Evolutionary conservation across 116 monocot genomes (phyloP), one percentile per base, ranked within the genome.

Genomic region (Iris pallida): DNA sequence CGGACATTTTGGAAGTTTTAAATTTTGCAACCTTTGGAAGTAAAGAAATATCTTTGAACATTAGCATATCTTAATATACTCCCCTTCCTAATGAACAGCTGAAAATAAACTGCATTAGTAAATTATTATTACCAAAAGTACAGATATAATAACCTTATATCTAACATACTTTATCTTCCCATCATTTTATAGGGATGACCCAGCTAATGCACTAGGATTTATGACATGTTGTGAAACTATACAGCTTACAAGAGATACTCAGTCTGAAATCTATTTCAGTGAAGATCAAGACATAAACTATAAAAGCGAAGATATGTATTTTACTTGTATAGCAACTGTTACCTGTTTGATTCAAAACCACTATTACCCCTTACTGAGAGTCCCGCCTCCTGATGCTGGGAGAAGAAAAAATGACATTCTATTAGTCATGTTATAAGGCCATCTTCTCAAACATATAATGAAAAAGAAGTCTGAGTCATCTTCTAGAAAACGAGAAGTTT

Each of bases 341-440:
- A 95, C 90, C 83, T 85, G 66, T 77, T 90, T 16, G 85, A 65
- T 61, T 18, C 79, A 83, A 92, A 90, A 19, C 79, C 85, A 16
- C 83, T 79, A 58, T 72, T 76, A 54, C 71, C 78, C 67, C 78
- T 92, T 18, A 97, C 81, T 19, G 90, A 83, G 45, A 93, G 57
- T 20, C 97, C 97, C 51, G 88, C 90, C 75, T 97, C 93, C 58
- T 64, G 66, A 75, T 93, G 93, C 97, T 97, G 77, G 10, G 65
- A 62, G 5, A 74, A 63, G n/a, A 76, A 45, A 51, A 56, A 49
- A 53, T 52, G 48, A 45, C 58, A n/a, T 66, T 45, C 12, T 16
- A 49, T 66, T 45, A 58, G 47, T 58, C 16, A 47, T 30, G 15
- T 59, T 10, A 41, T 19, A 40, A 68, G 30, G 46, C 10, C 41